Conservation (phyloP, 306 rosid genomes). For the Medicago arabica region DNA sequence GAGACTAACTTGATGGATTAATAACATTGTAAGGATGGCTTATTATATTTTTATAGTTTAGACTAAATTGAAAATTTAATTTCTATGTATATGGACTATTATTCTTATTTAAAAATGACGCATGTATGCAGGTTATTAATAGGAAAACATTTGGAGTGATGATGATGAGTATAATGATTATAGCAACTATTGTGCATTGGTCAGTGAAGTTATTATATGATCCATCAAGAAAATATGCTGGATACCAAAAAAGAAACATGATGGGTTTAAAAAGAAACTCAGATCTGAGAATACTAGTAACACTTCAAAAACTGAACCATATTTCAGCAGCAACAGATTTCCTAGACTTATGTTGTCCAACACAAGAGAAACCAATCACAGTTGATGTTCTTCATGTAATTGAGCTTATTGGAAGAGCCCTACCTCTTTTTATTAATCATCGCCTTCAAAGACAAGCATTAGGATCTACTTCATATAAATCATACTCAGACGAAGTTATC, state of each 20-base stretch:
- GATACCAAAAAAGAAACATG: conserved; percentile 54
- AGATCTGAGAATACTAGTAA: conserved; percentile 41
- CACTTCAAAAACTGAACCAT: conserved; percentile 52
- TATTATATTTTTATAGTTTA: too few relatives aligned
- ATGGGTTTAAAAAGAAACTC: conserved; percentile 30
- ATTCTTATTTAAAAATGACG: neutral
- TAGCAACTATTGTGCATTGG: conserved; percentile 46
- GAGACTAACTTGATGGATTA: too few relatives aligned
- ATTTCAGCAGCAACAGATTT: conserved; percentile 41
- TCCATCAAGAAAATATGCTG: conserved; percentile 58
- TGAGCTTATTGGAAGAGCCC: conserved; percentile 52
- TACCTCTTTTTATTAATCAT: conserved; percentile 55
- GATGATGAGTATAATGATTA: conserved; percentile 30
- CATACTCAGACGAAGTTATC: conserved; percentile 56
- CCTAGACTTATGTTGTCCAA: conserved; percentile 52
- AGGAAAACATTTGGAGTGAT: conserved; percentile 12
- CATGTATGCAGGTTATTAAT: conserved; percentile 38
- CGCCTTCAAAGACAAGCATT: conserved; percentile 34
- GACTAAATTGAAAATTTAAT: too few relatives aligned
- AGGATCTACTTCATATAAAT: neutral
- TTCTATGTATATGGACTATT: too few relatives aligned
- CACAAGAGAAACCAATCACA: conserved; percentile 39
- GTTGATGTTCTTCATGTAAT: conserved; percentile 59
- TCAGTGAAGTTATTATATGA: conserved; percentile 51
- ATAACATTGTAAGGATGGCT: too few relatives aligned